Conservation (phyloP, 257 asterid species). For the Solanum infundibuliforme region DNA sequence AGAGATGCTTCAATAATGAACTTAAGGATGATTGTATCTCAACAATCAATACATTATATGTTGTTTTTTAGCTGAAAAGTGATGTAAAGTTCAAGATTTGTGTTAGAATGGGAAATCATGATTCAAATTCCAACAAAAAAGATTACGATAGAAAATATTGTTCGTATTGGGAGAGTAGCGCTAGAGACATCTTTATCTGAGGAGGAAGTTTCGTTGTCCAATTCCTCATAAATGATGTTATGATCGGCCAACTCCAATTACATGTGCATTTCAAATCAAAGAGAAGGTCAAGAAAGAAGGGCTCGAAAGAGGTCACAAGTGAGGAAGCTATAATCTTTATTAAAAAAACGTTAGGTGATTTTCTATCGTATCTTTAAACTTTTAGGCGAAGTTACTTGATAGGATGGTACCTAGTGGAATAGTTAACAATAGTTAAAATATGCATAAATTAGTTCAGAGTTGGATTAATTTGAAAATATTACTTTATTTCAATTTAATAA, state of each 20-base stretch:
- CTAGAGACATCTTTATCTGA: neutral
- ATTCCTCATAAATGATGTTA: neutral
- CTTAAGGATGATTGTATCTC: neutral
- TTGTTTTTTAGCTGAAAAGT: neutral
- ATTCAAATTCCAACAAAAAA: neutral
- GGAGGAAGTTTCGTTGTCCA: neutral
- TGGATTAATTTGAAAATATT: neutral
- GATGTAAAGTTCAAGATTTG: neutral
- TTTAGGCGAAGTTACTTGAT: neutral
- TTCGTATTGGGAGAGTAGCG: neutral
- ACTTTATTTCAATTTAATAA: too few relatives aligned
- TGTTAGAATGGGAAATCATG: neutral
- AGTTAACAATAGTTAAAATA: neutral
- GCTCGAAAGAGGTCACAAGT: neutral
- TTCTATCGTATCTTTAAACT: neutral
- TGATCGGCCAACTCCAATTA: neutral
- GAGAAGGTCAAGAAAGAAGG: neutral
- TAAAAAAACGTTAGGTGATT: neutral
- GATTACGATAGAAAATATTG: neutral
- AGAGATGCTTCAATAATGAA: neutral
- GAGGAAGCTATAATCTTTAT: neutral
- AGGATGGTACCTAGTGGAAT: neutral
- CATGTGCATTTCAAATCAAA: neutral
- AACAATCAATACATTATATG: neutral
- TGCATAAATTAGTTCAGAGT: neutral